Evolutionary conservation across 2,329 filamentous ascomycete species (phyloP), one percentile per base, ranked within the genome.

Genomic region (Diaporthe citriasiana): DNA sequence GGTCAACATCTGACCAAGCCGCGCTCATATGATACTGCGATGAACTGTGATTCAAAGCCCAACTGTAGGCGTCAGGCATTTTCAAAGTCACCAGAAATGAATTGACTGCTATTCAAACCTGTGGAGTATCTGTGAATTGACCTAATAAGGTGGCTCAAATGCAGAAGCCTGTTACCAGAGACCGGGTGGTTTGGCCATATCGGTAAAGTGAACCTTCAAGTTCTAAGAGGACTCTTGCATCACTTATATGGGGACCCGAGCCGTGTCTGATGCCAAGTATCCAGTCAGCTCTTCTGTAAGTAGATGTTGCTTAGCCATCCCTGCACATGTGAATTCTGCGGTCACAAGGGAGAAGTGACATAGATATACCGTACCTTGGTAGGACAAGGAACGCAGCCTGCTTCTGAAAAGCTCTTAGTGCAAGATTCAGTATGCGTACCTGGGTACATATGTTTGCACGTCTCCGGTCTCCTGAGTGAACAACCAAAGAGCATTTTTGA

Each of bases 151-250:
- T 13, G 13, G 5, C 27, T 47, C 4, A n/a, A n/a, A 47, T 13
- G n/a, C 27, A 47, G 10, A n/a, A 4, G 5, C 25, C 2, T 7
- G 22, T n/a, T n/a, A 8, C 25, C 40, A 33, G 13, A 47, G 59
- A 35, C 27, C 17, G 10, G 2, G 33, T 5, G 9, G 6, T 8
- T 10, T 15, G 6, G 1, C 22, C 12, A 22, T 2, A 12, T 65
- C 7, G 4, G 12, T 47, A 2, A 65, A 47, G 4, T 10, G 5
- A 10, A 2, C 9, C 12, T n/a, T 8, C 12, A n/a, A n/a, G n/a
- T 19, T 27, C 0, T 50, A 30, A 19, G 3, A 15, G 3, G 4
- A 0, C 3, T 8, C 1, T 33, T n/a, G n/a, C n/a, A n/a, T n/a
- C n/a, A n/a, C n/a, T n/a, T 59, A 12, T 40, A 40, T 40, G n/a